Evolutionary conservation across 2,329 filamentous ascomycete genomes (phyloP).

Genomic region (Pseudogymnoascus destructans): DNA sequence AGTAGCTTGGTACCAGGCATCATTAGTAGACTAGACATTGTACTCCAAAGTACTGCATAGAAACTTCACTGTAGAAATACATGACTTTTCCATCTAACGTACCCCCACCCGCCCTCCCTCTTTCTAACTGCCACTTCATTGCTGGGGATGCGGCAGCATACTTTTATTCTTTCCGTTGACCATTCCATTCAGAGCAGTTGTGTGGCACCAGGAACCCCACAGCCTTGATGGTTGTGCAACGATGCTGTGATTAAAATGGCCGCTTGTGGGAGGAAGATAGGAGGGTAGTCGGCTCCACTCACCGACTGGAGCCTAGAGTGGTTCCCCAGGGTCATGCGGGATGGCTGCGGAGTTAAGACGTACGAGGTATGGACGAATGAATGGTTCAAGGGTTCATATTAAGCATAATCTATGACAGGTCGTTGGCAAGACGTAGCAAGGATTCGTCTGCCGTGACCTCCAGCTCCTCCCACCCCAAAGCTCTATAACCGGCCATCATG

Average conservation of each 20-base stretch:
- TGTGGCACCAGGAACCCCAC: neutral
- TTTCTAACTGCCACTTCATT: neutral
- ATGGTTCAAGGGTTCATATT: constrained; percentile 3
- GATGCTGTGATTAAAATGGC: neutral
- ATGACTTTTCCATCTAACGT: neutral
- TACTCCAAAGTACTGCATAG: neutral
- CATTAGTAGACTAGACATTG: neutral
- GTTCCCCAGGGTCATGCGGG: neutral
- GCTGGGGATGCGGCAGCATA: neutral
- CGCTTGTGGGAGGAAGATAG: neutral
- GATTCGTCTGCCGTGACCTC: neutral
- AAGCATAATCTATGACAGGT: constrained; percentile 8
- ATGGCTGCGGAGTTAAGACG: neutral
- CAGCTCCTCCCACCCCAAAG: neutral
- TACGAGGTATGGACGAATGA: neutral
- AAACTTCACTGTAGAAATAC: neutral
- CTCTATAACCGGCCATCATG: neutral
- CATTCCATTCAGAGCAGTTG: neutral
- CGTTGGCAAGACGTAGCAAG: neutral
- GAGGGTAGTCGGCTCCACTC: neutral
- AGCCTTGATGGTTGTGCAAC: neutral
- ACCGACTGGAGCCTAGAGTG: neutral
- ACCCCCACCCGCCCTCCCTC: neutral
- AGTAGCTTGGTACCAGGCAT: neutral
- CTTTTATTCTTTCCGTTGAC: neutral